Conservation (phyloP, 1,139 yeast species). For the Candida albicans region DNA sequence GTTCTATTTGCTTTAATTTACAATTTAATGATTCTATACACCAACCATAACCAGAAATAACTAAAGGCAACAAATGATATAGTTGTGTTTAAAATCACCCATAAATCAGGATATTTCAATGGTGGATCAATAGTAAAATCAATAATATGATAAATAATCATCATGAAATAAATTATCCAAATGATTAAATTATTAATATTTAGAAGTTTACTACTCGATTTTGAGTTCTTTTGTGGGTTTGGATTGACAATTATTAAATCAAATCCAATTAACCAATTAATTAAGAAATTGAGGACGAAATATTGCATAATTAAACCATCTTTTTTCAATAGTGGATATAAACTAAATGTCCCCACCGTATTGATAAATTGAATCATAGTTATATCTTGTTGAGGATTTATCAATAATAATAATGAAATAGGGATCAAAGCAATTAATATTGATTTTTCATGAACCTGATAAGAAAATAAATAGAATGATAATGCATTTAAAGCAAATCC, state of each 20-base stretch:
- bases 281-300: conserved; percentile 54
- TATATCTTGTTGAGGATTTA: conserved; percentile 50
- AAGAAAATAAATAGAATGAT: conserved; percentile 86
- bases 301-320: conserved; percentile 79
- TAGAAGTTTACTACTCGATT: too few relatives aligned
- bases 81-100: conserved; percentile 75
- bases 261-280: conserved; percentile 80
- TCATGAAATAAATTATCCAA: conserved; percentile 56
- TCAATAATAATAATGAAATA: conserved; percentile 63
- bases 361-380: conserved; percentile 85
- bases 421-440: conserved; percentile 88
- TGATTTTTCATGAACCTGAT: conserved; percentile 94
- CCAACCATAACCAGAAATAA: conserved; percentile 76
- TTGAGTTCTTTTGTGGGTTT: background rate
- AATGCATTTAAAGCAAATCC: conserved; percentile 82
- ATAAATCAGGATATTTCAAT: conserved; percentile 69
- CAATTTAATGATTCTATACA: conserved; percentile 42
- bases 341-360: conserved; percentile 78
- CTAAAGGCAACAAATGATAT: conserved; percentile 75
- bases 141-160: conserved; percentile 51
- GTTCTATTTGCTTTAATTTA: background rate
- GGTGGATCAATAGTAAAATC: conserved; percentile 61
- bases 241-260: conserved; percentile 11
- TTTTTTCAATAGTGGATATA: conserved; percentile 81
- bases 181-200: conserved; percentile 56